A percentile compares a stretch with the other conserved stretches of the same genome.
Evolutionary conservation across 2,329 filamentous ascomycete genomes (phyloP).

Genomic region (Lecanicillium sp.): DNA sequence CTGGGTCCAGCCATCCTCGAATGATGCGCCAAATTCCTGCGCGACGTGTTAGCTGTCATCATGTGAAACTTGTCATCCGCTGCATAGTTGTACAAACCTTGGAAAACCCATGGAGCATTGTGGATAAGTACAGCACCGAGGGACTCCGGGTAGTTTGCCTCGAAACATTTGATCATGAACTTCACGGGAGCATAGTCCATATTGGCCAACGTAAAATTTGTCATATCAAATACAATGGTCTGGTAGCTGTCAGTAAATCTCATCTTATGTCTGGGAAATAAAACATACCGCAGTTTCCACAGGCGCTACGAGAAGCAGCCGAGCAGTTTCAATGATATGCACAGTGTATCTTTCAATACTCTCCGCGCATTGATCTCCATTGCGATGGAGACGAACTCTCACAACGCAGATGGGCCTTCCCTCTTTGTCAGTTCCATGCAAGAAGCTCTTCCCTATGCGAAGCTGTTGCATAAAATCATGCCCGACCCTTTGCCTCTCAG

Average conservation of each 20-base stretch:
- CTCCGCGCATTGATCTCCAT: slow-evolving; percentile 73
- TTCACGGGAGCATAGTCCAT: slow-evolving; percentile 98
- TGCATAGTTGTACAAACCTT: slow-evolving; percentile 47
- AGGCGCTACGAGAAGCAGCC: slow-evolving; percentile 69
- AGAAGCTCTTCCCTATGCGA: slow-evolving; percentile 84
- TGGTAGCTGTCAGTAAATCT: slow-evolving; percentile 32
- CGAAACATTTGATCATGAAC: slow-evolving; percentile 99
- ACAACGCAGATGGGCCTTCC: slow-evolving; percentile 84
- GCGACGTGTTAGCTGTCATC: slow-evolving; percentile 9
- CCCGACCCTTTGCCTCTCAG: slow-evolving; percentile 54
- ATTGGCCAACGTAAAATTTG: slow-evolving; percentile 83
- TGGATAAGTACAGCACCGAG: slow-evolving; percentile 86
- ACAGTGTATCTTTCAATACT: slow-evolving; percentile 85
- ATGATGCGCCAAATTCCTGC: slow-evolving; percentile 93
- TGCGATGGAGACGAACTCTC: slow-evolving; percentile 70
- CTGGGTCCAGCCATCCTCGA: slow-evolving; percentile 90
- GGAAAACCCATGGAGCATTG: slow-evolving; percentile 95
- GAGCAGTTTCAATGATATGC: slow-evolving; percentile 88
- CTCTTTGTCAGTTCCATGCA: slow-evolving; percentile 78
- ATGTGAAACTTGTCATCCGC: neutral
- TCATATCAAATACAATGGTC: slow-evolving; percentile 96
- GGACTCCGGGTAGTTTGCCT: slow-evolving; percentile 95
- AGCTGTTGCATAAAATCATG: slow-evolving; percentile 77
- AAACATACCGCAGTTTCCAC: slow-evolving; percentile 82
- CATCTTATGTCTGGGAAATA: too few relatives aligned